Evolutionary conservation across 441 rosid genomes (phyloP).

Genomic region (Adansonia rubrostipa): DNA sequence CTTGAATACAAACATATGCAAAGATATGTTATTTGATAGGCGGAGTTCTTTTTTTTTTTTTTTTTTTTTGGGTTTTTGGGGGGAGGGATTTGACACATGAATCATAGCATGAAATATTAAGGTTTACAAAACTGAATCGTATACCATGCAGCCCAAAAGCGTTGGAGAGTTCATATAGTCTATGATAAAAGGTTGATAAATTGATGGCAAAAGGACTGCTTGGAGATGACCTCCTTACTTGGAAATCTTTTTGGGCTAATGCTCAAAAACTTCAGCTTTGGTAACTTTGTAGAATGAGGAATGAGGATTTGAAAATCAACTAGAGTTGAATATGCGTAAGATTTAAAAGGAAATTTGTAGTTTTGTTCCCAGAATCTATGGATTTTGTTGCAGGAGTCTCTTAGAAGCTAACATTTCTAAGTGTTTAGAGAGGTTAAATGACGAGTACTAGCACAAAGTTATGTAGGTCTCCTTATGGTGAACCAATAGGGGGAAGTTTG

Average conservation of each 20-base stretch:
- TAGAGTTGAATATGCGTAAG: constrained; percentile 11
- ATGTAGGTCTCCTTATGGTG: neutral
- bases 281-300: neutral
- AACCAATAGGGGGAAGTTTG: neutral
- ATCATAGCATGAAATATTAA: neutral
- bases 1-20: constrained; percentile 1
- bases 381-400: neutral
- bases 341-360: neutral
- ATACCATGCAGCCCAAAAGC: neutral
- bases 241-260: neutral
- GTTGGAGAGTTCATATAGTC: constrained; percentile 3
- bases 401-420: neutral
- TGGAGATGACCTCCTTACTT: neutral
- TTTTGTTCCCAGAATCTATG: neutral
- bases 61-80: no score
- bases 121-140: neutral
- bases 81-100: neutral
- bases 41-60: no score
- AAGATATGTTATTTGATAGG: neutral
- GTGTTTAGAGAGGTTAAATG: neutral
- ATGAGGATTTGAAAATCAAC: neutral
- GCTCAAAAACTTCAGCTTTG: neutral
- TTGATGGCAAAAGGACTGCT: neutral
- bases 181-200: neutral
- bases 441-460: neutral